Percentiles rank a stretch among this genome's conserved stretches.
Evolutionary conservation across 495 filamentous ascomycete genomes (phyloP).

Genomic region (Neurospora cerealis): DNA sequence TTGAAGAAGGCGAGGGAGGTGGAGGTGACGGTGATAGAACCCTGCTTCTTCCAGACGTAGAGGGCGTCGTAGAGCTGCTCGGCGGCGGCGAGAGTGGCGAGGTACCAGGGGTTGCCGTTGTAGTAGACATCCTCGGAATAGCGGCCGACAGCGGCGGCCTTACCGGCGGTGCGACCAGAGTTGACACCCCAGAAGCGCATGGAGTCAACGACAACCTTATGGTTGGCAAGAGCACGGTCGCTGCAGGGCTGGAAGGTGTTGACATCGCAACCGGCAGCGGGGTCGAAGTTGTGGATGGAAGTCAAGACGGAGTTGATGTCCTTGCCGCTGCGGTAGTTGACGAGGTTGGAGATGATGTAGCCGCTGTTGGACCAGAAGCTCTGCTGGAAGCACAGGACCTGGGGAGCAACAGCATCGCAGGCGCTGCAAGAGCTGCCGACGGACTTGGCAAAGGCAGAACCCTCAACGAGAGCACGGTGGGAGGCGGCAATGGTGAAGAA

Average conservation of each 20-base stretch:
- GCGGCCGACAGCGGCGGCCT: conserved; percentile 53
- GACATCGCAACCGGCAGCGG: conserved; percentile 45
- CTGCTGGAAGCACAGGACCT: conserved; percentile 52
- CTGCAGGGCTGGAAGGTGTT: conserved; percentile 56
- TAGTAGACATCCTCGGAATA: conserved; percentile 63
- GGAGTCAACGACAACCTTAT: conserved; percentile 53
- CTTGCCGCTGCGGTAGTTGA: conserved; percentile 41
- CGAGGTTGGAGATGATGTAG: conserved; percentile 47
- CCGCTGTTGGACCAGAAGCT: conserved; percentile 51
- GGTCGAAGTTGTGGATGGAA: conserved; percentile 56
- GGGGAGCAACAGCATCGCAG: conserved; percentile 47
- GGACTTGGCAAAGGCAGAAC: conserved; percentile 43
- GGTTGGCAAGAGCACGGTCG: conserved; percentile 51
- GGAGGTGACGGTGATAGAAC: conserved; percentile 42
- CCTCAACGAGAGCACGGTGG: conserved; percentile 51
- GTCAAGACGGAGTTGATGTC: conserved; percentile 55
- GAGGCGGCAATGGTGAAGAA: conserved; percentile 43
- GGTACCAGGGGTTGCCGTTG: conserved; percentile 58
- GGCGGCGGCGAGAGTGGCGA: conserved; percentile 53
- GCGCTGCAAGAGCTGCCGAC: conserved; percentile 32
- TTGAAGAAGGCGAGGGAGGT: conserved; percentile 49
- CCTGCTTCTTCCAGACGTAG: conserved; percentile 46
- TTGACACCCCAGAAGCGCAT: conserved; percentile 58
- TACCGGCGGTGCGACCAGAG: conserved; percentile 32
- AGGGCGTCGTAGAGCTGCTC: conserved; percentile 58